Evolutionary conservation across 1,139 yeast species (phyloP).

Genomic region (Kodamaea arcana): DNA sequence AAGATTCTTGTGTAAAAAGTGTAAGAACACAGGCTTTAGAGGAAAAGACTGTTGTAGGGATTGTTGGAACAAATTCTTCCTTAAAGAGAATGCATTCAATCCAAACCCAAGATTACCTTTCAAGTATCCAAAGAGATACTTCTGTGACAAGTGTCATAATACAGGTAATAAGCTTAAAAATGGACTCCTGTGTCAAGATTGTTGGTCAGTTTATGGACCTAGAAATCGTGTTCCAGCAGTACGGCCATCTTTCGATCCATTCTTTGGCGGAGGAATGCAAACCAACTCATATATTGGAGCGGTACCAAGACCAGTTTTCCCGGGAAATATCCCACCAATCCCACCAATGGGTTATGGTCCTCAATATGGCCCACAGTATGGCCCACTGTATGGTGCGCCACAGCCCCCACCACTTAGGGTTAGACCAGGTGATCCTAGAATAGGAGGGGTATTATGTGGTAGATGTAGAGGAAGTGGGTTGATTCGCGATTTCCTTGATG

Average conservation of each 20-base stretch:
- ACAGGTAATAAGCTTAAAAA: constrained; percentile 67
- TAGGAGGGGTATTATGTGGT: constrained; percentile 80
- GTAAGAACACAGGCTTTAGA: constrained; percentile 41
- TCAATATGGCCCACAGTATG: constrained; percentile 6
- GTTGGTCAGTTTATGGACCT: constrained; percentile 66
- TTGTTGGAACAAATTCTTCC: constrained; percentile 36
- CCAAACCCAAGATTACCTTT: constrained; percentile 38
- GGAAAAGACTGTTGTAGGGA: constrained; percentile 26
- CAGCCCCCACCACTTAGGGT: not conserved
- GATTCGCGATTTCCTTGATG: constrained; percentile 45
- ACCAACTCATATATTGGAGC: constrained; percentile 10
- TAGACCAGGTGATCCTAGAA: constrained; percentile 69
- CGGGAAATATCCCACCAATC: not conserved
- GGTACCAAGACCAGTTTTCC: constrained; percentile 4
- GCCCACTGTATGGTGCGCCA: constrained; percentile 4
- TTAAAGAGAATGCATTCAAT: constrained; percentile 30
- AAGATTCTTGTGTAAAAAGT: constrained; percentile 35
- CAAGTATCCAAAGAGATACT: constrained; percentile 56
- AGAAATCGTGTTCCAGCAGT: constrained; percentile 18
- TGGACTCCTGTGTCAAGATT: constrained; percentile 64
- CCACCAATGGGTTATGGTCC: not conserved
- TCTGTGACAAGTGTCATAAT: constrained; percentile 69
- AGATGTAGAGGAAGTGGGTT: constrained; percentile 71
- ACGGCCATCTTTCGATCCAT: constrained; percentile 5
- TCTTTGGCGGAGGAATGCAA: constrained; percentile 16